phyloP scores from a whole-genome alignment of 352 stramenopile species.

The Phytophthora nicotianae region DNA sequence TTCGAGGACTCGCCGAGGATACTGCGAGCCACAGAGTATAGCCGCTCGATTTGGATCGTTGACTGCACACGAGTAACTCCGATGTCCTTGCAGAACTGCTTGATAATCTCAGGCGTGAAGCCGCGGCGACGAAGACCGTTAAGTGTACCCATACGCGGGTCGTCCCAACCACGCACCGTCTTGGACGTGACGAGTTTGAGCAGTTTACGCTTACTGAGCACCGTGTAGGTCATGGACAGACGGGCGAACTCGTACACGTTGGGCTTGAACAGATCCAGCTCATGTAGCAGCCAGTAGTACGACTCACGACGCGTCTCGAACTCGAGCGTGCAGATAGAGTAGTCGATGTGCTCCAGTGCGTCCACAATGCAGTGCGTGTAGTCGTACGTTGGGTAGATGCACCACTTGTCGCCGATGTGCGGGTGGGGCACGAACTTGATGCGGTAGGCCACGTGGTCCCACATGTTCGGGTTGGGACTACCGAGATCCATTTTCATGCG shows the following conservation, averaged over 20 bases:
- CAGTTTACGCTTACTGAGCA: constrained; percentile 98
- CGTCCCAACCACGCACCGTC: constrained; percentile 91
- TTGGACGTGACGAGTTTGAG: constrained; percentile 97
- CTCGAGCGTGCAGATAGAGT: constrained; percentile 99
- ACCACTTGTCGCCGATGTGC: constrained; percentile 97
- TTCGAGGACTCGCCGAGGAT: constrained; percentile 75
- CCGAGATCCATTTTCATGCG: constrained; percentile 99
- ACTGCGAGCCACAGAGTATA: constrained; percentile 74
- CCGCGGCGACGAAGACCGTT: constrained; percentile 91
- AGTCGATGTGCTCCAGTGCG: constrained; percentile 99
- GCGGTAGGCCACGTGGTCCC: constrained; percentile 97
- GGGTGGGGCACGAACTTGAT: constrained; percentile 98
- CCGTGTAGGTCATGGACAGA: constrained; percentile 98
- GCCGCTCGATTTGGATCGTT: constrained; percentile 85
- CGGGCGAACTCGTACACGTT: constrained; percentile 97
- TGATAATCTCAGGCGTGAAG: constrained; percentile 85
- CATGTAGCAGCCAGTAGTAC: constrained; percentile 99
- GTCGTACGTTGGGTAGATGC: constrained; percentile 99
- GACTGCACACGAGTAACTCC: constrained; percentile 87
- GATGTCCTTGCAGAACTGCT: constrained; percentile 89
- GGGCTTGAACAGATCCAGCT: constrained; percentile 97
- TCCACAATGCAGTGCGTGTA: constrained; percentile 99
- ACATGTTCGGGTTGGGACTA: constrained; percentile 99
- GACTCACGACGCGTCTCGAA: constrained; percentile 98
- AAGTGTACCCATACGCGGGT: constrained; percentile 98